Base-by-base conservation (phyloP, 352 stramenopile species). In the Peronospora belbahrii region DNA sequence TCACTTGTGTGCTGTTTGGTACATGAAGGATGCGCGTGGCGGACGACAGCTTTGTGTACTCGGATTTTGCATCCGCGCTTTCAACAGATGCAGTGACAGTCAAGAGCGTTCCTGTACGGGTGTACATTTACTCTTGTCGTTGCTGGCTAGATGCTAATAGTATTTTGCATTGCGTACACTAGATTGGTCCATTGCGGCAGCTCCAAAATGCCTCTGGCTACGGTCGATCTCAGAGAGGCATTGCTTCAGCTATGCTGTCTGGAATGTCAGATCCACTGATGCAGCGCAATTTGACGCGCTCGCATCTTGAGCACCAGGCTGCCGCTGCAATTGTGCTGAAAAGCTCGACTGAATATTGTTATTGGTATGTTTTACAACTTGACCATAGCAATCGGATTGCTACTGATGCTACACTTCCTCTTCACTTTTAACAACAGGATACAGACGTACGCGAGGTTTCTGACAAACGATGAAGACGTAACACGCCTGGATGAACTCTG, bases 1-100 rank as follows among this genome's bases (percentile, higher is more conserved):
- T 44, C 23, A 44, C 2, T 30, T 13, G 13, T 60, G 11, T 48
- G 17, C 6, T 42, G n/a, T 37, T 41, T 46, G 31, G 9, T 44
- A 15, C 37, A 28, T 9, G 24, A 6, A 93, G 81, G 82, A 87
- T 94, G 77, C 77, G 83, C 34, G 75, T 91, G 7, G 78, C 77
- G 10, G 83, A 91, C 50, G 75, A 90, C 43, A 87, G 65, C 34
- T 94, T 94, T 46, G 70, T 85, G 17, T 94, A 80, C 47, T 94
- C 83, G 6, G 83, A 94, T 39, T 94, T 94, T 49, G 63, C 70
- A 35, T 75, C 82, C 31, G 72, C 74, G 14, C 52, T 94, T 0
- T 45, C 71, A n/a, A 89, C 82, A 2, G 79, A 93, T 36, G 70
- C 69, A 5, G 76, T 93, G 8, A 47, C 60, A 13, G 38, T 70